phyloP scores from a whole-genome alignment of 1,284 basidiomycete species.

The Cronartium ribicola region DNA sequence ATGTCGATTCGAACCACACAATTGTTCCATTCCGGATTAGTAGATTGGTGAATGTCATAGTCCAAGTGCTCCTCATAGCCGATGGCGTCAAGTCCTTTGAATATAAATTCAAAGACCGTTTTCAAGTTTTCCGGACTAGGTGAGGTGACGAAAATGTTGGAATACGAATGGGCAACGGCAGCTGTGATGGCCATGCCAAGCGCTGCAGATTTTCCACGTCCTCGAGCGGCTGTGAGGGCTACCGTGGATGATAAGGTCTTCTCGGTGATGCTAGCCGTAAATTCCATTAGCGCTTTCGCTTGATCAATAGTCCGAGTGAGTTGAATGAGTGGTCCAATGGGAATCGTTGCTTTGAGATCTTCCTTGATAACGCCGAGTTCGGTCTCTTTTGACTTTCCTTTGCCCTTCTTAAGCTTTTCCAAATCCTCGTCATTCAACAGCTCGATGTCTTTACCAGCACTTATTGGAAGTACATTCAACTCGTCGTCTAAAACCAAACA shows the following conservation, averaged over 20 bases:
- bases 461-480: slow-evolving; percentile 93
- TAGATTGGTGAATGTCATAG: slow-evolving; percentile 91
- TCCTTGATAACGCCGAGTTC: slow-evolving; percentile 80
- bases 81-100: slow-evolving; percentile 90
- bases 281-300: slow-evolving; percentile 81
- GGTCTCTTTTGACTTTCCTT: slow-evolving; percentile 56
- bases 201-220: slow-evolving; percentile 94
- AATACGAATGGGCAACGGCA: slow-evolving; percentile 88
- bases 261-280: slow-evolving; percentile 84
- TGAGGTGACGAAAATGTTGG: slow-evolving; percentile 97
- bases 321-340: slow-evolving; percentile 81
- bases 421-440: slow-evolving; percentile 56
- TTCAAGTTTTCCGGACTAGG: slow-evolving; percentile 96
- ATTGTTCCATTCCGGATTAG: slow-evolving; percentile 83
- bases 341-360: slow-evolving; percentile 74
- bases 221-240: slow-evolving; percentile 86
- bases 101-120: slow-evolving; percentile 96
- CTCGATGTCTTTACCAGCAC: slow-evolving; percentile 87
- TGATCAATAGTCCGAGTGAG: slow-evolving; percentile 85
- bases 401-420: slow-evolving; percentile 51
- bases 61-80: slow-evolving; percentile 98
- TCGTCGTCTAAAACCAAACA: slow-evolving; percentile 96
- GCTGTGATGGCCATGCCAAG: slow-evolving; percentile 89
- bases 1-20: slow-evolving; percentile 94
- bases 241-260: slow-evolving; percentile 93